Percentiles rank a stretch among this genome's conserved stretches.
Evolutionary conservation across 2,329 filamentous ascomycete genomes (phyloP).

Genomic region (Pyrenochaeta sp.): DNA sequence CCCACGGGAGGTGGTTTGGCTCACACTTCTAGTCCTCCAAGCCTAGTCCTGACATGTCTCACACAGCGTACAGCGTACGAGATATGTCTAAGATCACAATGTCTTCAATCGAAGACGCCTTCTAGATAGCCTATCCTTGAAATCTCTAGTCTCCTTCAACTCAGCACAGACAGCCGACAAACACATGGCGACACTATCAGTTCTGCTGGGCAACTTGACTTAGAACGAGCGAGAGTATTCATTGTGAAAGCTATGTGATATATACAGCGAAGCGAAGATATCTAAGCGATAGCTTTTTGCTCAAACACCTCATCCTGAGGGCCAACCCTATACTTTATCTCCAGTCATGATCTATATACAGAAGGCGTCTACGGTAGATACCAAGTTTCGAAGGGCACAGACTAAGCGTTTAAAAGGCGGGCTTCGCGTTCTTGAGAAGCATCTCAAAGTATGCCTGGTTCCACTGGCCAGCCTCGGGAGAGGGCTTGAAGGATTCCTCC

Average conservation of each 20-base stretch:
- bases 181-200: no score
- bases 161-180: no score
- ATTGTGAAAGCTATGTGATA: neutral
- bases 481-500: conserved; percentile 65
- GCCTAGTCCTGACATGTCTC: no score
- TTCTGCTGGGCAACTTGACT: neutral
- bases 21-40: no score
- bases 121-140: no score
- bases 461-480: conserved; percentile 75
- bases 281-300: conserved; percentile 2
- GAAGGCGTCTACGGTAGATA: neutral
- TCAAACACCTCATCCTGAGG: neutral
- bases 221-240: neutral
- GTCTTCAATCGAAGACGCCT: no score
- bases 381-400: neutral
- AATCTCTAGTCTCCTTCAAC: no score
- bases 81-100: no score
- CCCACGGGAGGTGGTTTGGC: no score
- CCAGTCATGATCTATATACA: neutral
- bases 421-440: conserved; percentile 50
- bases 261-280: conserved; percentile 1
- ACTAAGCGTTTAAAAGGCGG: conserved; percentile 37
- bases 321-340: neutral
- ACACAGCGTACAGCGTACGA: no score
- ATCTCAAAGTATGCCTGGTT: conserved; percentile 61